Conservation (phyloP, 345 rosid species). For the Aquilaria malaccensis region DNA sequence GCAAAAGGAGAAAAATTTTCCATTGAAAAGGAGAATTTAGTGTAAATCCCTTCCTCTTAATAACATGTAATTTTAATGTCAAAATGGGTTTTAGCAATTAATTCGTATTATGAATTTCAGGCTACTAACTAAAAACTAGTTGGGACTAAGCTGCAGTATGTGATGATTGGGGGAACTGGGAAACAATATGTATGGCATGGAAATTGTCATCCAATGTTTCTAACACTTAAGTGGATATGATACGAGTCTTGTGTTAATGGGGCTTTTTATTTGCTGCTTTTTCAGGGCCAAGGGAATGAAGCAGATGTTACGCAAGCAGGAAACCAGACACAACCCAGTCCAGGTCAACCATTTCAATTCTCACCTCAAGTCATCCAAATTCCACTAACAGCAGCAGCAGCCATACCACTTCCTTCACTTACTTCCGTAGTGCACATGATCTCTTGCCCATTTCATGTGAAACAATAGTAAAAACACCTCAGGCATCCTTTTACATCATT, state of each 20-base stretch:
- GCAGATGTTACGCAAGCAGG: conserved; percentile 38
- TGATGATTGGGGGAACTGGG: too few relatives aligned
- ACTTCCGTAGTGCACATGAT: conserved; percentile 28
- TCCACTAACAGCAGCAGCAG: conserved; percentile 43
- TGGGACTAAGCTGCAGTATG: too few relatives aligned
- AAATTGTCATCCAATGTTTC: too few relatives aligned
- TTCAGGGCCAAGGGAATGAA: conserved; percentile 33
- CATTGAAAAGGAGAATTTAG: too few relatives aligned
- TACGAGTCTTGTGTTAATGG: background rate
- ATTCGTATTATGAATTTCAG: too few relatives aligned
- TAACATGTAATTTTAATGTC: too few relatives aligned
- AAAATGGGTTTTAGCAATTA: too few relatives aligned
- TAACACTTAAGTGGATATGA: background rate
- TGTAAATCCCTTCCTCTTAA: too few relatives aligned
- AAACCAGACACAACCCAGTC: conserved; percentile 41
- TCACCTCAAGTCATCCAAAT: conserved; percentile 58
- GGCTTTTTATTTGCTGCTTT: conserved; percentile 8
- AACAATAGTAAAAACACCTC: background rate
- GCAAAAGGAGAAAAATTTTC: too few relatives aligned
- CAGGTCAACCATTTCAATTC: conserved; percentile 44
- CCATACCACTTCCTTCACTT: conserved; percentile 64
- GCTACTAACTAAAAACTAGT: too few relatives aligned
- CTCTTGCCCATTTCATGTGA: conserved; percentile 1
- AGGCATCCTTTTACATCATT: background rate
- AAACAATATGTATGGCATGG: too few relatives aligned